Conservation (phyloP, 2,329 filamentous ascomycete species). For the Helotiales sp. region DNA sequence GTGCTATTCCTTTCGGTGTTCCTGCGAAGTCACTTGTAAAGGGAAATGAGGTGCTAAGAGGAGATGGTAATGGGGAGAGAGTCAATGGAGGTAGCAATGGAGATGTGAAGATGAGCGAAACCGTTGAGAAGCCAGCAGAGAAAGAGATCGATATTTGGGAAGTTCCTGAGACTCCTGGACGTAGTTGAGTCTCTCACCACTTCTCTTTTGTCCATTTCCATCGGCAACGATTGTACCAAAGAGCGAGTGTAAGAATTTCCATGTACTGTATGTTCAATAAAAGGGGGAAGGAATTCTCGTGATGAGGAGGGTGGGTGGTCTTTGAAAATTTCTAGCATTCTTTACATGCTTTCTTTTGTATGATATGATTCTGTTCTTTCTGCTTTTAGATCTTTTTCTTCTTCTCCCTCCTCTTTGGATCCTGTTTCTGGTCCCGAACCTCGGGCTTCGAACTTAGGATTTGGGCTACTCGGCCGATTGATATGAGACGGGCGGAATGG, state of each 20-base stretch:
- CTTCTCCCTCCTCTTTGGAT: not conserved
- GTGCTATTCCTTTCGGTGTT: constrained; percentile 41
- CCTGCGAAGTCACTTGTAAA: constrained; percentile 1
- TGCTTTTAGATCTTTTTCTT: not conserved
- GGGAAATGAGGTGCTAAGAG: not conserved
- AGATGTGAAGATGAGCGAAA: constrained; percentile 8
- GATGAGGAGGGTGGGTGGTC: not conserved
- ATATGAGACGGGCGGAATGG: too few species aligned
- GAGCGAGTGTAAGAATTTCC: not conserved
- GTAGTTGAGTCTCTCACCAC: not conserved
- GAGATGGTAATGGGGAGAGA: not conserved
- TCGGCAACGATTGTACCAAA: not conserved
- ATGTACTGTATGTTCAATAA: not conserved
- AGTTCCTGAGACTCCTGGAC: constrained; percentile 45
- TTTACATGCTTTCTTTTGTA: not conserved
- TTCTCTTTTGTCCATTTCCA: not conserved
- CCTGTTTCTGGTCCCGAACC: too few species aligned
- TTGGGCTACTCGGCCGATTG: too few species aligned
- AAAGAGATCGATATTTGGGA: constrained; percentile 41
- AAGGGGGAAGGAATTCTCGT: not conserved
- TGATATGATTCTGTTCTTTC: not conserved
- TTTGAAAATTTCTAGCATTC: too few species aligned
- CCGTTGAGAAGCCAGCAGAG: constrained; percentile 15
- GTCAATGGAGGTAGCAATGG: not conserved
- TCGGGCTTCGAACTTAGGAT: too few species aligned